A percentile compares a stretch with the other conserved stretches of the same genome.
Evolutionary conservation across 768 basidiomycete genomes (phyloP).

Genomic region (Guyanaporus albipodus): DNA sequence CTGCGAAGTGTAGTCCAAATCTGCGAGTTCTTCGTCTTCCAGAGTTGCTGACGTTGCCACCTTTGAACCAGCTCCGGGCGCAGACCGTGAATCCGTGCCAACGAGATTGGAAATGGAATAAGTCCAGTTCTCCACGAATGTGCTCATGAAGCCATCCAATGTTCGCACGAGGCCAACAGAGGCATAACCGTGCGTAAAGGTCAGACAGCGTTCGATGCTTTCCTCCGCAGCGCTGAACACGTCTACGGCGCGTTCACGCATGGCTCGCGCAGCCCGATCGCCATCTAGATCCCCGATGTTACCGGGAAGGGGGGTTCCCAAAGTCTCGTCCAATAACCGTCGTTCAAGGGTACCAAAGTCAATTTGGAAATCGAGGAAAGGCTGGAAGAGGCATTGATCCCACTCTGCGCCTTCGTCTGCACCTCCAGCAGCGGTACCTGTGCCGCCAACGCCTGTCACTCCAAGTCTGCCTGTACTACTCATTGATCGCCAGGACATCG

Average conservation of each 20-base stretch:
- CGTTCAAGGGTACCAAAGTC: conserved; percentile 81
- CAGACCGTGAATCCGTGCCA: conserved; percentile 26
- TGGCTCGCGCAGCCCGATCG: conserved; percentile 51
- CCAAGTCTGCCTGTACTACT: conserved; percentile 18
- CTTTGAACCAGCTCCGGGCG: conserved; percentile 27
- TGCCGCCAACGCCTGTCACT: conserved; percentile 8
- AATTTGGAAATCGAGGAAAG: conserved; percentile 87
- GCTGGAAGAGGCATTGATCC: conserved; percentile 91
- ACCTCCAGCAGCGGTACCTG: conserved; percentile 1
- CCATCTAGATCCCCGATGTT: conserved; percentile 24
- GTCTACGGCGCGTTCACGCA: conserved; percentile 73
- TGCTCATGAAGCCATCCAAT: conserved; percentile 64
- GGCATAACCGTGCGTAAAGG: conserved; percentile 90
- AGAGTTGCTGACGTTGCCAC: conserved; percentile 24
- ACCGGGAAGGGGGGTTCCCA: conserved; percentile 44
- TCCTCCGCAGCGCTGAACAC: conserved; percentile 79
- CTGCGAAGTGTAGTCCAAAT: conserved; percentile 80
- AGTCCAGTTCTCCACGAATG: conserved; percentile 67
- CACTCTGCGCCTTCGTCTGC: conserved; percentile 49
- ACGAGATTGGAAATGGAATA: conserved; percentile 43
- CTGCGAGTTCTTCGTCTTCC: conserved; percentile 60
- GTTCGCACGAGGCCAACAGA: conserved; percentile 67
- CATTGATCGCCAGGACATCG: conserved; percentile 55
- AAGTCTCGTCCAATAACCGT: conserved; percentile 56
- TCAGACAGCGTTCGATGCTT: conserved; percentile 65